A percentile compares a stretch with the other conserved stretches of the same genome.
Conservation (phyloP, 164 flowering plant species). For the Piper longum region DNA sequence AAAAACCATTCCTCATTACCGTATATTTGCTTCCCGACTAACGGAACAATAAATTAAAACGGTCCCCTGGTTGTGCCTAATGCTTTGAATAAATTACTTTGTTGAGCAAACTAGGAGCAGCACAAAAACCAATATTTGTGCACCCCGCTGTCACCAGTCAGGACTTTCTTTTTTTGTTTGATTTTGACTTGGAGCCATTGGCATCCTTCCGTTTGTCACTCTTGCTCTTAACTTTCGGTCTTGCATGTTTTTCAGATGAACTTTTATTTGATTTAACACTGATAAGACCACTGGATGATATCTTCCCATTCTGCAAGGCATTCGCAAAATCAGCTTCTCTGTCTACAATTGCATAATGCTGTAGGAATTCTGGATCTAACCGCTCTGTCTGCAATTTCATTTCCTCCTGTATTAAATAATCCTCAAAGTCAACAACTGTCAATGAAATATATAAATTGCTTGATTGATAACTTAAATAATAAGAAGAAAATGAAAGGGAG, state of each 20-base stretch:
- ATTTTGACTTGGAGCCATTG: conserved; percentile 29
- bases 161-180: conserved; percentile 45
- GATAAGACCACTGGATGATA: conserved; percentile 42
- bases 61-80: too few relatives aligned
- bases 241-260: conserved; percentile 29
- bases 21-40: too few relatives aligned
- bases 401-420: conserved; percentile 36
- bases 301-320: conserved; percentile 53
- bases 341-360: conserved; percentile 60
- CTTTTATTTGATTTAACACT: conserved; percentile 54
- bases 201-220: conserved; percentile 38
- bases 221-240: conserved; percentile 23
- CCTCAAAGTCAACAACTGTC: background rate
- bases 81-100: too few relatives aligned
- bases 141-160: background rate
- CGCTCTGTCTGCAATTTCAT: conserved; percentile 45
- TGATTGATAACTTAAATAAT: background rate
- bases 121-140: background rate
- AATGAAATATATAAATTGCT: background rate
- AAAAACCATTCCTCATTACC: too few relatives aligned
- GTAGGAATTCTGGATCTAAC: conserved; percentile 45
- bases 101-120: too few relatives aligned
- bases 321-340: conserved; percentile 57
- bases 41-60: too few relatives aligned
- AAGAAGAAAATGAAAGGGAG: background rate